Conservation (phyloP, 352 stramenopile genomes). For the Elongisporangium senticosum region DNA sequence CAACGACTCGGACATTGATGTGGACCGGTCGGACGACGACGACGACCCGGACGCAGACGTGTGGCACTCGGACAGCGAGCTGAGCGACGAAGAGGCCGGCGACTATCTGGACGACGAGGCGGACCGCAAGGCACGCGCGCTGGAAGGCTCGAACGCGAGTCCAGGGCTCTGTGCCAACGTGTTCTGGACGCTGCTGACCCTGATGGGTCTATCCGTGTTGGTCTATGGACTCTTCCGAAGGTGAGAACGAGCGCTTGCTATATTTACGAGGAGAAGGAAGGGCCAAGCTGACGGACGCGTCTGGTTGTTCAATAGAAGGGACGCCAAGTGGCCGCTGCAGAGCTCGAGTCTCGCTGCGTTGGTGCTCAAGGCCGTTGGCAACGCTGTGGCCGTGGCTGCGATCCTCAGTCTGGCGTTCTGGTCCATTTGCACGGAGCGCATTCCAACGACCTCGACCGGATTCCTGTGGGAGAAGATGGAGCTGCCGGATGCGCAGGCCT, state of each 20-base stretch:
- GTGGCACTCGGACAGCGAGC: conserved; percentile 29
- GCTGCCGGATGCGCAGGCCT: conserved; percentile 3
- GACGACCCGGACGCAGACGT: conserved; percentile 17
- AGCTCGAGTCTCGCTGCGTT: conserved; percentile 18
- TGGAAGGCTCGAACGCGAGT: not conserved
- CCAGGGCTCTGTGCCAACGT: conserved; percentile 20
- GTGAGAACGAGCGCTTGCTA: not conserved
- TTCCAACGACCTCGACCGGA: conserved; percentile 1
- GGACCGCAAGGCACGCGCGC: not conserved
- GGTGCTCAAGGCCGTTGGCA: conserved; percentile 32
- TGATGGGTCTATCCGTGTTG: conserved; percentile 34
- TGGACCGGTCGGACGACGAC: conserved; percentile 26
- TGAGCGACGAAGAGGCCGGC: conserved; percentile 7
- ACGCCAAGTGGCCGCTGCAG: conserved; percentile 28
- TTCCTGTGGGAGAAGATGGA: conserved; percentile 26
- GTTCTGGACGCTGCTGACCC: conserved; percentile 41
- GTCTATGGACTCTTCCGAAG: conserved; percentile 24
- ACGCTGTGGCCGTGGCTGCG: conserved; percentile 5
- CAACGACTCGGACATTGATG: conserved; percentile 28
- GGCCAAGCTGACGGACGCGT: not conserved
- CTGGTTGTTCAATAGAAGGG: not conserved
- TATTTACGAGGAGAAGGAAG: not conserved
- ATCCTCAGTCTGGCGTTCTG: not conserved
- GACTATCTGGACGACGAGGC: conserved; percentile 17
- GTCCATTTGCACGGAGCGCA: conserved; percentile 1